Conservation (phyloP, 805 yeast species). For the Spathaspora sp. region DNA sequence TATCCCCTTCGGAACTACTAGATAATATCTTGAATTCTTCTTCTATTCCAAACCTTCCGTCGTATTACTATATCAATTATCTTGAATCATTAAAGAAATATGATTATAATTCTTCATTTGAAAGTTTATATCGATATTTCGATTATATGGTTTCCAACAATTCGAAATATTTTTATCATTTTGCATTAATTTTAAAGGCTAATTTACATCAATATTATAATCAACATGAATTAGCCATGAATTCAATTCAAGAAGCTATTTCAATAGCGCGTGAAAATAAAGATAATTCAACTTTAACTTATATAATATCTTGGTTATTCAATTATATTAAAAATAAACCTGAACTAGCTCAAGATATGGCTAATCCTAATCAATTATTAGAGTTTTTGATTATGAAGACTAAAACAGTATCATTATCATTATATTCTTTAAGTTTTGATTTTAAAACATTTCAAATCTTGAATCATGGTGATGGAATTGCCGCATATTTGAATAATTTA, state of each 20-base stretch:
- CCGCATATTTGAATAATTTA: conserved; percentile 49
- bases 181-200: conserved; percentile 71
- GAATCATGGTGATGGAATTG: conserved; percentile 50
- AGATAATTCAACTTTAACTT: conserved; percentile 69
- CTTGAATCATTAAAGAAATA: conserved; percentile 54
- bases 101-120: conserved; percentile 58
- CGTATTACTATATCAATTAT: conserved; percentile 55
- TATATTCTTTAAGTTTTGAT: conserved; percentile 61
- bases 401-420: conserved; percentile 42
- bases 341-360: conserved; percentile 26
- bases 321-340: conserved; percentile 71
- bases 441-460: conserved; percentile 58
- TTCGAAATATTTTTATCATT: conserved; percentile 66
- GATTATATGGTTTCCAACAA: conserved; percentile 73
- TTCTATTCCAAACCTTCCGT: conserved; percentile 35
- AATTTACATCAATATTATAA: conserved; percentile 67
- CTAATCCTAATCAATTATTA: conserved; percentile 61
- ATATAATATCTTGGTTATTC: conserved; percentile 70
- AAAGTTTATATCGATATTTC: conserved; percentile 55
- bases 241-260: conserved; percentile 83
- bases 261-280: conserved; percentile 82
- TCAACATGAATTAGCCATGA: conserved; percentile 63
- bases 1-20: conserved; percentile 45
- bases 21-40: conserved; percentile 47
- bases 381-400: conserved; percentile 58